Base-by-base conservation (phyloP, 176 grass and related monocot species). In the Bromus sterilis region DNA sequence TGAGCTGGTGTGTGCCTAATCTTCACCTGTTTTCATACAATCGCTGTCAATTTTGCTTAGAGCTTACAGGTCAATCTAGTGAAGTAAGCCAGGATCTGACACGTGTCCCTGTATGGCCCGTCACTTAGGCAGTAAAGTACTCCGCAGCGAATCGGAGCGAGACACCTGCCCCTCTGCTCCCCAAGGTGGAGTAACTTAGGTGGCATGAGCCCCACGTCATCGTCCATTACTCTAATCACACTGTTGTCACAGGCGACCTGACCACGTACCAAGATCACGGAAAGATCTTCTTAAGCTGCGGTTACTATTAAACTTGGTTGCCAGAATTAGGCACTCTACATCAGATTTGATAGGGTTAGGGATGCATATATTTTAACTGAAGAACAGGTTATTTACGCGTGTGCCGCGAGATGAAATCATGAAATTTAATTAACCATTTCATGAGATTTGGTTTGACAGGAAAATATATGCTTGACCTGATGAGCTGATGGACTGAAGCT, bases 131-230 rank as follows among this genome's bases (percentile, higher is more conserved):
- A 9, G 13, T 32, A n/a, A 66, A 79, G 44, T 56, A 66, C 2
- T 0, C 0, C 0, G 7, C 0, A 0, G 13, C 76, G 49, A 84
- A 84, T 80, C 1, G 0, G 60, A 4, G 37, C 4, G 0, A 8
- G 77, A 42, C 82, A 89, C 31, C 31, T 53, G 61, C 77, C 69
- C 67, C 28, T 18, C 4, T 89, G 76, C 31, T 80, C 70, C 81
- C 51, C 23, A 34, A 29, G 34, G 24, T 31, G 61, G 58, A 68
- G 70, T 62, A 76, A 80, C 59, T 51, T 46, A 76, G 70, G 68
- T 84, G 81, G 61, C 70, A 72, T 48, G 25, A 71, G 11, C 30
- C 28, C 59, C 82, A 69, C 82, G 87, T 84, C 81, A 80, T 25
- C 39, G 0, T 20, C 56, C 30, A 9, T 4, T 80, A 68, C 9